Evolutionary conservation across 2,329 filamentous ascomycete species (phyloP).

Genomic region (Endoconidiophora polonica): DNA sequence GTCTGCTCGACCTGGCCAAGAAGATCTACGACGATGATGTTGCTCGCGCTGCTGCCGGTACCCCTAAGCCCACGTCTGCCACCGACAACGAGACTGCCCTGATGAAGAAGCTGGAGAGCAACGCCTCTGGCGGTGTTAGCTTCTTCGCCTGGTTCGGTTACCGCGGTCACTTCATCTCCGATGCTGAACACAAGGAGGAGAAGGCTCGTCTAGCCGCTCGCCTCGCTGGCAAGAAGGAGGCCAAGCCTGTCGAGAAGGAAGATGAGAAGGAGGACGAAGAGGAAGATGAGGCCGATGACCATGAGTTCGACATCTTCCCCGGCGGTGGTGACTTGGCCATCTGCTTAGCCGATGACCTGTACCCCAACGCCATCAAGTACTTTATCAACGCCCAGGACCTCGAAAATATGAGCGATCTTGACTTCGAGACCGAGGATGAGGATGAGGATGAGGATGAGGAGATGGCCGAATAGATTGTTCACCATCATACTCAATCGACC

Average conservation of each 20-base stretch:
- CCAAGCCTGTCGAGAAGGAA: slow-evolving; percentile 30
- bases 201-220: slow-evolving; percentile 28
- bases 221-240: slow-evolving; percentile 25
- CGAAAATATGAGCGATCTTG: slow-evolving; percentile 48
- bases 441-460: slow-evolving; percentile 22
- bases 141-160: slow-evolving; percentile 90
- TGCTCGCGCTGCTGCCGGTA: slow-evolving; percentile 24
- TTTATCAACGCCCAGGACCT: slow-evolving; percentile 73
- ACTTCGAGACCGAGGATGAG: slow-evolving; percentile 46
- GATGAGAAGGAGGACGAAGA: slow-evolving; percentile 41
- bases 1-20: slow-evolving; percentile 57
- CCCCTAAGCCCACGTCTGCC: slow-evolving; percentile 18
- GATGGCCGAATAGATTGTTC: slow-evolving; percentile 9
- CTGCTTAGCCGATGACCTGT: slow-evolving; percentile 71
- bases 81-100: slow-evolving; percentile 33
- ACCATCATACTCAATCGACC: background rate
- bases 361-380: slow-evolving; percentile 75
- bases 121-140: slow-evolving; percentile 48
- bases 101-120: slow-evolving; percentile 39
- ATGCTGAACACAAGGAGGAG: slow-evolving; percentile 54
- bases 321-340: slow-evolving; percentile 70
- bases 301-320: slow-evolving; percentile 72
- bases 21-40: slow-evolving; percentile 50
- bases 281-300: slow-evolving; percentile 43
- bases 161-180: slow-evolving; percentile 50